Evolutionary conservation across 1,139 yeast genomes (phyloP).

Genomic region (Komagataea norvegica): DNA sequence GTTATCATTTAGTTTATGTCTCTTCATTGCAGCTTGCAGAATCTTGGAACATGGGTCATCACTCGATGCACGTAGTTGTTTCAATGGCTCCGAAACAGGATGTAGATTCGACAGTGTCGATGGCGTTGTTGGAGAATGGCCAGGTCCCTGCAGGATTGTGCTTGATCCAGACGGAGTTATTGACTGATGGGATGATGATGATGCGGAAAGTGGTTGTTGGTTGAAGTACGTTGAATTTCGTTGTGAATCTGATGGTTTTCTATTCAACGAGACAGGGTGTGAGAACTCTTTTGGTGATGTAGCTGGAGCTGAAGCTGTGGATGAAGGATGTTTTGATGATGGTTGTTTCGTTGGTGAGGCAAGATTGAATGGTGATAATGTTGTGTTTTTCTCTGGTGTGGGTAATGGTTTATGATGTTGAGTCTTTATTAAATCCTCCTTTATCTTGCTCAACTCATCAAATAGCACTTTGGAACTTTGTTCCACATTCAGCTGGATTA

Average conservation of each 20-base stretch:
- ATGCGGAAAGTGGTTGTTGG: slow-evolving; percentile 2
- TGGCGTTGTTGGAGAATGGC: slow-evolving; percentile 1
- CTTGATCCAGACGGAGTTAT: no score
- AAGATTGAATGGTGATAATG: slow-evolving; percentile 22
- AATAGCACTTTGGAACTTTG: slow-evolving; percentile 27
- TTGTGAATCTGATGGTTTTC: slow-evolving; percentile 13
- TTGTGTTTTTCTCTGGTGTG: slow-evolving; percentile 22
- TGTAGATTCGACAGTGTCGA: slow-evolving; percentile 12
- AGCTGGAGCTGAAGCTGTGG: no score
- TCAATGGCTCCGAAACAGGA: slow-evolving; percentile 59
- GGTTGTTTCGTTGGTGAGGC: slow-evolving; percentile 35
- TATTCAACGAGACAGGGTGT: slow-evolving; percentile 23
- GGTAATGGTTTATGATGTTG: slow-evolving; percentile 25
- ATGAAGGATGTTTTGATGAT: slow-evolving; percentile 1
- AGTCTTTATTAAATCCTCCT: slow-evolving; percentile 24
- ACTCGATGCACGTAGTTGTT: slow-evolving; percentile 80
- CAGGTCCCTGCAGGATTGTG: no score
- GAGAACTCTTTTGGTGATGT: slow-evolving; percentile 25
- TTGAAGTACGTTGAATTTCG: slow-evolving; percentile 11
- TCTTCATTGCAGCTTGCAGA: slow-evolving; percentile 81
- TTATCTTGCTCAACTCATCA: slow-evolving; percentile 20
- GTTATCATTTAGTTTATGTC: slow-evolving; percentile 77
- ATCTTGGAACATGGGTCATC: slow-evolving; percentile 92
- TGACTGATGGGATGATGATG: slow-evolving; percentile 1
- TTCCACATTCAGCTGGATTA: slow-evolving; percentile 36